phyloP scores from a whole-genome alignment of 169 alveolate genomes.

The Eimeria maxima region DNA sequence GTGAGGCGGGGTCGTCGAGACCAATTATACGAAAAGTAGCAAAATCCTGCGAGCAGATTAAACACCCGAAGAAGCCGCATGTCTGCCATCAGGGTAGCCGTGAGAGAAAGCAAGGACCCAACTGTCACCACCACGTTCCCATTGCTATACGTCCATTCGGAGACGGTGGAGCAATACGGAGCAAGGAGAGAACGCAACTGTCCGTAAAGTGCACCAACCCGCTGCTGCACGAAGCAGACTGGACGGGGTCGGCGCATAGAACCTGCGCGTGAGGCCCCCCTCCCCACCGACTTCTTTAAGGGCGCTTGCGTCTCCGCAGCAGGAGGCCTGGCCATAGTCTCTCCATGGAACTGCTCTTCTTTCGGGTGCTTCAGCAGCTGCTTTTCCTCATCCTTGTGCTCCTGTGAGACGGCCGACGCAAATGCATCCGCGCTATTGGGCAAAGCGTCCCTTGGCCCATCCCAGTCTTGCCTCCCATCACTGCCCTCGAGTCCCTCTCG shows the following conservation, averaged over 20 bases:
- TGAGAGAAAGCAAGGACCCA: constrained; percentile 78
- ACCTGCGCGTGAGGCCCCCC: constrained; percentile 33
- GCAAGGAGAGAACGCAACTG: not conserved
- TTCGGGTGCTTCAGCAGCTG: not conserved
- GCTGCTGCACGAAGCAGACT: constrained; percentile 46
- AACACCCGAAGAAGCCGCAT: constrained; percentile 81
- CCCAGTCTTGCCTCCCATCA: not conserved
- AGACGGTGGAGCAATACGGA: constrained; percentile 30
- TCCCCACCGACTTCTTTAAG: constrained; percentile 22
- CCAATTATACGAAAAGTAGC: constrained; percentile 78
- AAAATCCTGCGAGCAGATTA: constrained; percentile 75
- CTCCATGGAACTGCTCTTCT: not conserved
- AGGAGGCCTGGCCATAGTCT: not conserved
- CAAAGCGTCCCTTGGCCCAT: not conserved
- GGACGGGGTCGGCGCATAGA: constrained; percentile 3
- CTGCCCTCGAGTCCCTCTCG: not conserved
- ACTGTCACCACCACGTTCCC: constrained; percentile 79
- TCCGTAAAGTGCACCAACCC: not conserved
- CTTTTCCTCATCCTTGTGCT: not conserved
- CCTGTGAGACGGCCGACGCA: not conserved
- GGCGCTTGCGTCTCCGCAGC: constrained; percentile 1
- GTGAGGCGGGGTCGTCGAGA: constrained; percentile 74
- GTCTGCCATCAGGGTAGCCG: constrained; percentile 81
- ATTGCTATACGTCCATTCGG: constrained; percentile 69
- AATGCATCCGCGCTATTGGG: not conserved